Base-by-base conservation (phyloP, 2,329 filamentous ascomycete genomes). In the Drechslera avenae region DNA sequence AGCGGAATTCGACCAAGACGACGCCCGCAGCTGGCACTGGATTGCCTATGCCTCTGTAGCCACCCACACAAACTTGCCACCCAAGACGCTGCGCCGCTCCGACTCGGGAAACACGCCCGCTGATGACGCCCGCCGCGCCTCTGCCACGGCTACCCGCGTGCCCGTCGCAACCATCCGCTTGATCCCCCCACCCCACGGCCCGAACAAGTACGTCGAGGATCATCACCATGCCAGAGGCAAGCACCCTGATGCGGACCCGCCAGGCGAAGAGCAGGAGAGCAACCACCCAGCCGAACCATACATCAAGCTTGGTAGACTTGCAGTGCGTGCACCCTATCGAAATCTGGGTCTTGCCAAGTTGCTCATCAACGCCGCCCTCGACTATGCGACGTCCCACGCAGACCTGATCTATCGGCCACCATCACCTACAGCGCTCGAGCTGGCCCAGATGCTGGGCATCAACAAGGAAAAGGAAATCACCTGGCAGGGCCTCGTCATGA, bases 21-120 rank as follows among this genome's bases (percentile, higher is more conserved):
- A 97, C 71, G 60, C 81, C 1, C 83, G 89, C 30, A 87, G 85
- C 60, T 93, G 87, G 75, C 91, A 97, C 73, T 96, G 90, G 89
- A 87, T 96, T 23, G 79, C 87, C n/a, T 96, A 96, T 73, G 84
- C 85, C 39, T 85, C 81, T 13, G 80, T 88, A 48, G 71, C 68
- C 51, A 81, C 81, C 46, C 77, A 62, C 14, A 51, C 67, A 5
- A 51, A 53, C 7, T 54, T 63, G 13, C 68, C 74, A 2, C 65
- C 68, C 8, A 69, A 73, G 41, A 56, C 54, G 21, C 43, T 64
- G 26, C 36, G 72, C 74, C 36, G 72, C 74, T 76, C 83, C 63
- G 71, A 75, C 4, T 62, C 75, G 61, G 45, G 77, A 41, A 78
- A 68, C 37, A 62, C 75, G 72, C 58, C 76, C 73, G 18, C 57